Percentiles rank a stretch among this genome's conserved stretches.
phyloP scores from a whole-genome alignment of 2,329 filamentous ascomycete species.

The Colletotrichum eleusines region DNA sequence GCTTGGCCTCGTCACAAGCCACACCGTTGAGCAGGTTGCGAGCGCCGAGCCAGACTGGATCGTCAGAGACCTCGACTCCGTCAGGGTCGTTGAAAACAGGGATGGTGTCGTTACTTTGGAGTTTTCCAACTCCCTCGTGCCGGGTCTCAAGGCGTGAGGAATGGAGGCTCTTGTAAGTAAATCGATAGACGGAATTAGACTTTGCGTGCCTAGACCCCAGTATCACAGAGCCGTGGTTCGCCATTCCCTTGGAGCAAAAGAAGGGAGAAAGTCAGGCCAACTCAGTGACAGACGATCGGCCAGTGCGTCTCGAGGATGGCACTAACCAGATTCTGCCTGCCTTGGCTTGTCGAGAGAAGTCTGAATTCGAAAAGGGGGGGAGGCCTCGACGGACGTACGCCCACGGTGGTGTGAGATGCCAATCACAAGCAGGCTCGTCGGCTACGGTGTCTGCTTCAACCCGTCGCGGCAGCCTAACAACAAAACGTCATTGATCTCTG shows the following conservation, averaged over 20 bases:
- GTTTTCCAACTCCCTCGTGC: slow-evolving; percentile 70
- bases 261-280: background rate
- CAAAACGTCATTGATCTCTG: slow-evolving; percentile 2
- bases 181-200: slow-evolving; percentile 38
- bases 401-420: slow-evolving; percentile 7
- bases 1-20: slow-evolving; percentile 86
- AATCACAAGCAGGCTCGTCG: background rate
- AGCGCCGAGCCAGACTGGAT: slow-evolving; percentile 90
- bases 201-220: slow-evolving; percentile 12
- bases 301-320: background rate
- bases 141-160: slow-evolving; percentile 30
- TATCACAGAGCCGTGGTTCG: slow-evolving; percentile 4
- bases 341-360: background rate
- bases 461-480: slow-evolving; percentile 7
- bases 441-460: slow-evolving; percentile 2
- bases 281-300: background rate
- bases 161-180: slow-evolving; percentile 39
- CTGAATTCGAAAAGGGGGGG: background rate
- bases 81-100: slow-evolving; percentile 70
- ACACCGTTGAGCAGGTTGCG: slow-evolving; percentile 77
- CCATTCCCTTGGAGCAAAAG: slow-evolving; percentile 9
- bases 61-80: slow-evolving; percentile 81
- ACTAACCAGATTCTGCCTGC: background rate
- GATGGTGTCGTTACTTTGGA: slow-evolving; percentile 74
- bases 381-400: background rate